Percentiles rank a stretch among this genome's conserved stretches.
Conservation (phyloP, 148 eudicot genomes). For the Rhododendron mucronatum region DNA sequence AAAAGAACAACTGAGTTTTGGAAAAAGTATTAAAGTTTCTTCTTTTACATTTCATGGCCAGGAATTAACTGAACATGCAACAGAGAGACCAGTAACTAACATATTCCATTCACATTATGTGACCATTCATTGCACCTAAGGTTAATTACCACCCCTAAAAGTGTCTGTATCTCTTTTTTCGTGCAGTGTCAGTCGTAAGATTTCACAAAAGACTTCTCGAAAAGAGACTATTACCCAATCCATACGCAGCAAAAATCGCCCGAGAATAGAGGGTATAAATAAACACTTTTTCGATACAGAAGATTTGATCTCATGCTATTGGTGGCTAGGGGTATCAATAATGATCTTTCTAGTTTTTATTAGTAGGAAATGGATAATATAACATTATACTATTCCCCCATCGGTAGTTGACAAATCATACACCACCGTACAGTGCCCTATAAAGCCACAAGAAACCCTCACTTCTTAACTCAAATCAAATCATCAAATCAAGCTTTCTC, state of each 20-base stretch:
- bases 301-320: not conserved
- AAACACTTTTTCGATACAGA: not conserved
- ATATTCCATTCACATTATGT: not conserved
- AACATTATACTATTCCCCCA: not conserved
- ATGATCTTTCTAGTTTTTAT: not conserved
- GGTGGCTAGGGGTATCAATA: not conserved
- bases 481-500: not conserved
- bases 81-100: not conserved
- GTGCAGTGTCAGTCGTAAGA: no score
- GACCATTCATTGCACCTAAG: no score
- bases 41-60: not conserved
- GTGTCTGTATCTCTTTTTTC: no score
- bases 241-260: no score
- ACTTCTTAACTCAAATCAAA: not conserved
- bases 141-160: no score
- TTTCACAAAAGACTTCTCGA: no score
- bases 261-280: no score
- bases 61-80: not conserved
- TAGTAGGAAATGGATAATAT: not conserved
- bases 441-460: conserved; percentile 1
- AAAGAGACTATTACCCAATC: no score
- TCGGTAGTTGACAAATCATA: not conserved
- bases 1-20: not conserved
- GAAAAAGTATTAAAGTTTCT: not conserved
- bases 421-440: not conserved